Percentiles rank a stretch among this genome's conserved stretches.
phyloP scores from a whole-genome alignment of 2,329 filamentous ascomycete species.

The Epichloe scottii region DNA sequence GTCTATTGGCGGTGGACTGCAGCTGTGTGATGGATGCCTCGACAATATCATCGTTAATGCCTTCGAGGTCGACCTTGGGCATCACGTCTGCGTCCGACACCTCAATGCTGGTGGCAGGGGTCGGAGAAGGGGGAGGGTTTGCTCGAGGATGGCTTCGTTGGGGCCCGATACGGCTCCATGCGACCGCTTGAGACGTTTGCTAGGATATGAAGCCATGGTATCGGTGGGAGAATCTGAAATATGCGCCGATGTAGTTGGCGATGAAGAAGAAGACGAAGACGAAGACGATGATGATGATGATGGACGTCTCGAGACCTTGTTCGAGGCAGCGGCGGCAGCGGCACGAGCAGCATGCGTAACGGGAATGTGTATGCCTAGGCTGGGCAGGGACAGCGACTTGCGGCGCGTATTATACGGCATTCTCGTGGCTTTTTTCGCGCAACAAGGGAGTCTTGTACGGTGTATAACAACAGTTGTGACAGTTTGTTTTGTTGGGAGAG shows the following conservation, averaged over 20 bases:
- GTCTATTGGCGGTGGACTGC: constrained; percentile 79
- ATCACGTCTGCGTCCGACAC: constrained; percentile 13
- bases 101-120: constrained; percentile 16
- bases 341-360: constrained; percentile 49
- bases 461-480: neutral
- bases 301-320: constrained; percentile 21
- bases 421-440: constrained; percentile 5
- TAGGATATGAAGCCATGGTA: constrained; percentile 27
- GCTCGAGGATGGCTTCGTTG: constrained; percentile 61
- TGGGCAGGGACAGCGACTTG: constrained; percentile 87
- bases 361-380: constrained; percentile 81
- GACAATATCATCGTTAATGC: constrained; percentile 91
- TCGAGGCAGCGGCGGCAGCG: constrained; percentile 32
- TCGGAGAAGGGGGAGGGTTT: constrained; percentile 50
- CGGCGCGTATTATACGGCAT: constrained; percentile 97
- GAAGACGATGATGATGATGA: constrained; percentile 18
- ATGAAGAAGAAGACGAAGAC: constrained; percentile 16
- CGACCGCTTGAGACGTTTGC: constrained; percentile 67
- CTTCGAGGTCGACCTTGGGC: constrained; percentile 49
- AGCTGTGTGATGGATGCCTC: constrained; percentile 80
- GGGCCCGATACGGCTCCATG: constrained; percentile 39
- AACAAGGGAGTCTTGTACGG: neutral
- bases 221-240: constrained; percentile 17
- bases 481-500: neutral
- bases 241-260: constrained; percentile 11